These are phyloP conservation scores for Triticum turgidum DNA, from an alignment of 176 grass and related monocot genomes.

Conservation along the genomic window DNA sequence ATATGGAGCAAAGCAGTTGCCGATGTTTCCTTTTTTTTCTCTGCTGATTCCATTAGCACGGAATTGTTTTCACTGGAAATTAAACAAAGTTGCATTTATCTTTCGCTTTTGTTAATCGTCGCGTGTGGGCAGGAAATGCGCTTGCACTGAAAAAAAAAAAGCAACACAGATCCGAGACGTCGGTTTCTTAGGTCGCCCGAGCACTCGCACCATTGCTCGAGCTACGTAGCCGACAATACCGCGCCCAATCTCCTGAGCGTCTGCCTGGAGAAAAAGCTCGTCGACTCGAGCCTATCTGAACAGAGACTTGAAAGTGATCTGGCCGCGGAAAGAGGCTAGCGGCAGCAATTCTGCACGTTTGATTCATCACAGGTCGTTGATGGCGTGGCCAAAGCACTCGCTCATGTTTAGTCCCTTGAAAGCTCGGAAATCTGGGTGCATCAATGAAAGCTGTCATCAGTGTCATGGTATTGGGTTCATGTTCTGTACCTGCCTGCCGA, in stretches of 20 bases:
- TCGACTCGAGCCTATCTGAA: conserved; percentile 9
- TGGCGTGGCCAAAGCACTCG: conserved; percentile 4
- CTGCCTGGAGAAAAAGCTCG: neutral
- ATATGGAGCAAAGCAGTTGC: too few species aligned
- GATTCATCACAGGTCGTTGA: neutral
- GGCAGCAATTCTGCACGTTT: neutral
- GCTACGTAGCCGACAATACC: neutral
- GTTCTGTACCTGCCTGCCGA: neutral
- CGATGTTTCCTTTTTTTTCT: too few species aligned
- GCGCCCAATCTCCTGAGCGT: neutral
- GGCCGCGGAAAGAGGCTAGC: conserved; percentile 1
- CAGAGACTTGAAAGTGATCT: neutral
- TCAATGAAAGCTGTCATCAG: neutral
- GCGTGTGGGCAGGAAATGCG: too few species aligned
- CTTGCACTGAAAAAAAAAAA: too few species aligned
- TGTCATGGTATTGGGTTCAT: neutral
- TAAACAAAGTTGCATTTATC: too few species aligned
- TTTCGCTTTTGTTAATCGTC: too few species aligned
- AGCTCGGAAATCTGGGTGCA: neutral
- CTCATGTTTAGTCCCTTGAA: neutral
- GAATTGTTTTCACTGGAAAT: too few species aligned
- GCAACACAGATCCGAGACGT: too few species aligned
- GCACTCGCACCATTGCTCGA: neutral
- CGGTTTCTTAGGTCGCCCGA: too few species aligned
- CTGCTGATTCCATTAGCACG: too few species aligned